These are phyloP conservation scores for Acacia pycnantha DNA, from an alignment of 331 rosid genomes.

Conservation along the genomic window DNA sequence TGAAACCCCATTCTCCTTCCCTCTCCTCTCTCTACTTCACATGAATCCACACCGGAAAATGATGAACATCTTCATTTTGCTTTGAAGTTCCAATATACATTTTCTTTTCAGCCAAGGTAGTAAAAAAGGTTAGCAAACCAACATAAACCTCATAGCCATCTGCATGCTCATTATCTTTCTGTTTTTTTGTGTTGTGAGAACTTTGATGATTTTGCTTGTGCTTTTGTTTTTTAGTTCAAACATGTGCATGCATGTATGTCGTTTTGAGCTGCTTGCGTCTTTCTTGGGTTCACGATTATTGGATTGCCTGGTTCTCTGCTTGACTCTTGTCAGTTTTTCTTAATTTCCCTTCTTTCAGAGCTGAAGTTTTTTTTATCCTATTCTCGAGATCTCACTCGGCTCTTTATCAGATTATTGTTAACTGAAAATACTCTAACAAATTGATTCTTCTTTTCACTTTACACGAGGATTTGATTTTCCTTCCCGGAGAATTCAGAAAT, in stretches of 20 bases:
- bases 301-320: conserved; percentile 18
- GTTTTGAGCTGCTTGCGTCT: conserved; percentile 18
- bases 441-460: not conserved
- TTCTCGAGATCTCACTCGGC: conserved; percentile 26
- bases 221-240: conserved; percentile 1
- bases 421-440: conserved; percentile 1
- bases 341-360: not conserved
- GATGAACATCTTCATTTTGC: not conserved
- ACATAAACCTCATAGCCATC: not conserved
- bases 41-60: conserved; percentile 24
- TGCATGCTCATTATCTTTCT: conserved; percentile 33
- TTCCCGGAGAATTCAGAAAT: conserved; percentile 9
- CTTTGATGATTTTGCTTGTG: conserved; percentile 18
- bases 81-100: conserved; percentile 19
- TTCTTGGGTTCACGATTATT: conserved; percentile 8
- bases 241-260: conserved; percentile 57
- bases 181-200: conserved; percentile 15
- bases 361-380: conserved; percentile 3
- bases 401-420: conserved; percentile 33
- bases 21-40: not conserved
- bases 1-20: conserved; percentile 15
- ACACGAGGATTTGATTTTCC: not conserved
- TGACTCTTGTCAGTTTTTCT: conserved; percentile 15
- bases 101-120: conserved; percentile 40
- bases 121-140: not conserved